Evolutionary conservation across 176 grass and related monocot genomes (phyloP).

Genomic region (Oryza australiensis): DNA sequence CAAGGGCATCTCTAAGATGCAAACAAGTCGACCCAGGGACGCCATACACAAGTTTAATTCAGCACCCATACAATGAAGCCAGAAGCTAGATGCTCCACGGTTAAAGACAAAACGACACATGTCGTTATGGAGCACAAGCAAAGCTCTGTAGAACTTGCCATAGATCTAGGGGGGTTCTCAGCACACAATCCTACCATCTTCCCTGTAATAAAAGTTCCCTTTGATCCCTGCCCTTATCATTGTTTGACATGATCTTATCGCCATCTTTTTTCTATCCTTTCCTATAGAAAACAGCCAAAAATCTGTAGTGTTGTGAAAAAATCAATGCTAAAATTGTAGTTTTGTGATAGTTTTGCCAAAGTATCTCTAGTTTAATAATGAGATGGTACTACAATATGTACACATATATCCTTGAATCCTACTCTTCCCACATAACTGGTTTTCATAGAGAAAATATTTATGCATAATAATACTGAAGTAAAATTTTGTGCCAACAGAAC

Average conservation of each 20-base stretch:
- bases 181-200: too few relatives aligned
- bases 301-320: neutral
- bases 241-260: too few relatives aligned
- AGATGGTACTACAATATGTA: neutral
- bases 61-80: conserved; percentile 13
- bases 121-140: neutral
- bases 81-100: neutral
- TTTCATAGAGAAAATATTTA: neutral
- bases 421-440: neutral
- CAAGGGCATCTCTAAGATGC: neutral
- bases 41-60: conserved; percentile 7
- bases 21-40: neutral
- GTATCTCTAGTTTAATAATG: neutral
- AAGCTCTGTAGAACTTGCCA: neutral
- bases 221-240: too few relatives aligned
- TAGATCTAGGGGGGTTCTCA: too few relatives aligned
- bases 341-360: neutral
- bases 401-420: neutral
- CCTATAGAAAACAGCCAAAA: too few relatives aligned
- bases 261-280: too few relatives aligned
- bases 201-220: too few relatives aligned
- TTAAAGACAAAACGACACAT: neutral
- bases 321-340: neutral
- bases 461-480: conserved; percentile 27
- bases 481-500: conserved; percentile 18